A percentile compares a stretch with the other conserved stretches of the same genome.
Evolutionary conservation across 2,329 filamentous ascomycete genomes (phyloP).

Genomic region (Aspergillus amoenus): DNA sequence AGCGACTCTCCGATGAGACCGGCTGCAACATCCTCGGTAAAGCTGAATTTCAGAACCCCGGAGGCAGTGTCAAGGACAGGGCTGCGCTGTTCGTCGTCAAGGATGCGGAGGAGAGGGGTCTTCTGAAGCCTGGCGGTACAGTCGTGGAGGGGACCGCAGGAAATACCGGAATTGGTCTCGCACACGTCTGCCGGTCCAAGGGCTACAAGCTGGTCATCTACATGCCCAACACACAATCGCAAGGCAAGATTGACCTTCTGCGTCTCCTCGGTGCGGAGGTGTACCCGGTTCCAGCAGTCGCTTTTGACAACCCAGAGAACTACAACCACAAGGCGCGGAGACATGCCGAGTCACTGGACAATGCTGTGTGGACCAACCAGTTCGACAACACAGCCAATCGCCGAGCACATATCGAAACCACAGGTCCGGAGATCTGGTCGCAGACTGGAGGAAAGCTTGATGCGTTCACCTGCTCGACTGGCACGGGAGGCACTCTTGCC

Average conservation of each 20-base stretch:
- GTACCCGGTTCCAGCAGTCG: conserved; percentile 90
- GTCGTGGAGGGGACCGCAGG: conserved; percentile 96
- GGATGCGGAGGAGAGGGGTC: conserved; percentile 85
- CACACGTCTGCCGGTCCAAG: conserved; percentile 88
- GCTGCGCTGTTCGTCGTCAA: conserved; percentile 92
- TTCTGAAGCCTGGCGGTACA: conserved; percentile 81
- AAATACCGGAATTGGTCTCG: conserved; percentile 96
- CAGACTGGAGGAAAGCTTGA: conserved; percentile 85
- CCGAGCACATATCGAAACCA: conserved; percentile 92
- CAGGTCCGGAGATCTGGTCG: conserved; percentile 93
- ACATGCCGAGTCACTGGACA: conserved; percentile 81
- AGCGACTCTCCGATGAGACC: conserved; percentile 82
- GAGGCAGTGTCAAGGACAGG: conserved; percentile 93
- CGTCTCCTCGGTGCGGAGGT: conserved; percentile 91
- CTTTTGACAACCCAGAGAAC: conserved; percentile 92
- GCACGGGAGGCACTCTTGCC: conserved; percentile 87
- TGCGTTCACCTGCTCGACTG: conserved; percentile 93
- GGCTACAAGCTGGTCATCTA: conserved; percentile 97
- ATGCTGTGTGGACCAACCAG: conserved; percentile 98
- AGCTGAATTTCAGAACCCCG: conserved; percentile 98
- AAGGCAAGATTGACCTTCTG: conserved; percentile 94
- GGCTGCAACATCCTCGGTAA: conserved; percentile 95
- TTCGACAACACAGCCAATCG: conserved; percentile 97
- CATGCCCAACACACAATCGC: conserved; percentile 98
- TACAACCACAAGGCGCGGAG: conserved; percentile 95